Percentiles rank a stretch among this genome's conserved stretches.
Conservation (phyloP, 2,329 filamentous ascomycete genomes). For the Penicillium sp. region DNA sequence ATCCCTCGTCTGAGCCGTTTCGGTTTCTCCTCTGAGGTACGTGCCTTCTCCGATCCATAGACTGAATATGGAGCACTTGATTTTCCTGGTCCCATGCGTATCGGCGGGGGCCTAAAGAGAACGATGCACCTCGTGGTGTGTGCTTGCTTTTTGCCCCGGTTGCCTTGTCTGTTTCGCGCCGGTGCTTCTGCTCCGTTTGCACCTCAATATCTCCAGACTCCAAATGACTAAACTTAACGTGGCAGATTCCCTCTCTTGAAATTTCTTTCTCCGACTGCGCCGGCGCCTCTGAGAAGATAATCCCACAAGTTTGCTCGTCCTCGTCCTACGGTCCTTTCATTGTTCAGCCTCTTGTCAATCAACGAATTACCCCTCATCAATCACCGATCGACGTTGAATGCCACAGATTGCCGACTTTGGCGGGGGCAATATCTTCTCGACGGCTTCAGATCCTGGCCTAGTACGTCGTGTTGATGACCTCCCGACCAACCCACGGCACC, state of each 20-base stretch:
- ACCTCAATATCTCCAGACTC: background rate
- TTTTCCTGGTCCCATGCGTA: too few relatives aligned
- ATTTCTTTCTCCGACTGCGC: background rate
- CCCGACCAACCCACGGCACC: background rate
- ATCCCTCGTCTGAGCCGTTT: too few relatives aligned
- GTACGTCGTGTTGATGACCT: background rate
- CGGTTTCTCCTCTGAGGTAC: too few relatives aligned
- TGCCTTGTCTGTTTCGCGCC: background rate
- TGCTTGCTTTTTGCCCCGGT: background rate
- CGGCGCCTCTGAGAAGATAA: background rate
- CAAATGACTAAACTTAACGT: background rate
- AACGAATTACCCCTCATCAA: background rate
- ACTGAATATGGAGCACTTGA: too few relatives aligned
- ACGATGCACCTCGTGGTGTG: background rate
- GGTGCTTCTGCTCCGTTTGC: constrained; percentile 2
- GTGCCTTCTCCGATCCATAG: too few relatives aligned
- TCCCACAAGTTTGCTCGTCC: too few relatives aligned
- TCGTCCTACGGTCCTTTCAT: too few relatives aligned
- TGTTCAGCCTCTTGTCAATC: too few relatives aligned
- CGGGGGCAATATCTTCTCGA: background rate
- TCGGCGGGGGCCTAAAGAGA: too few relatives aligned
- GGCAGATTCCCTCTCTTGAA: background rate
- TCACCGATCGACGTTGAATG: background rate
- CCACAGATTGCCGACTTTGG: background rate
- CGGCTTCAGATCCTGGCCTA: background rate